These are phyloP conservation scores for Pyricularia sp. DNA, from an alignment of 2,329 filamentous ascomycete genomes.

Conservation along the genomic window DNA sequence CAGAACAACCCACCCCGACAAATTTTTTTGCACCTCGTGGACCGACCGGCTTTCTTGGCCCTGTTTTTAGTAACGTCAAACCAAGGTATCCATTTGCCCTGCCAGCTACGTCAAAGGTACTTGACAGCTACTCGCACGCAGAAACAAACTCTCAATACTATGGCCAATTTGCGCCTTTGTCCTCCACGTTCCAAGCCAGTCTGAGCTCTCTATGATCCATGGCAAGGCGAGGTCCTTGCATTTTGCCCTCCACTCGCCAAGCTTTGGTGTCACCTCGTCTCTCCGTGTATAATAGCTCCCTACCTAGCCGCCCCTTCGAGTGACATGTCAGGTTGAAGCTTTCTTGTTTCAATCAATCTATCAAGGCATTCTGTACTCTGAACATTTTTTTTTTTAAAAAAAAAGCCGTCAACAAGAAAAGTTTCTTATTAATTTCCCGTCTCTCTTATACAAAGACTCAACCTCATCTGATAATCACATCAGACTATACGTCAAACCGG, in stretches of 20 bases:
- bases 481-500: not conserved
- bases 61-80: not conserved
- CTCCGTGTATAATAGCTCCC: not conserved
- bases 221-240: not conserved
- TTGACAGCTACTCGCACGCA: not conserved
- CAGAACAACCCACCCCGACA: constrained; percentile 3
- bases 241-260: not conserved
- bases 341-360: not conserved
- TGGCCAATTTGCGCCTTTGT: not conserved
- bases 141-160: not conserved
- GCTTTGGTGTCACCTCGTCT: not conserved
- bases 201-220: not conserved
- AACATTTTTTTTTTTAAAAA: not conserved
- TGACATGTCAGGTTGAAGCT: not conserved
- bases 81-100: not conserved
- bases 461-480: not conserved
- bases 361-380: not conserved
- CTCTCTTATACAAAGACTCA: not conserved
- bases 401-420: not conserved
- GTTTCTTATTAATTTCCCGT: constrained; percentile 8
- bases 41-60: not conserved
- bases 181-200: not conserved
- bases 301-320: not conserved
- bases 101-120: not conserved
- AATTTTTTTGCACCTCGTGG: not conserved